Conservation (phyloP, 352 stramenopile genomes). For the Pythium volutum region DNA sequence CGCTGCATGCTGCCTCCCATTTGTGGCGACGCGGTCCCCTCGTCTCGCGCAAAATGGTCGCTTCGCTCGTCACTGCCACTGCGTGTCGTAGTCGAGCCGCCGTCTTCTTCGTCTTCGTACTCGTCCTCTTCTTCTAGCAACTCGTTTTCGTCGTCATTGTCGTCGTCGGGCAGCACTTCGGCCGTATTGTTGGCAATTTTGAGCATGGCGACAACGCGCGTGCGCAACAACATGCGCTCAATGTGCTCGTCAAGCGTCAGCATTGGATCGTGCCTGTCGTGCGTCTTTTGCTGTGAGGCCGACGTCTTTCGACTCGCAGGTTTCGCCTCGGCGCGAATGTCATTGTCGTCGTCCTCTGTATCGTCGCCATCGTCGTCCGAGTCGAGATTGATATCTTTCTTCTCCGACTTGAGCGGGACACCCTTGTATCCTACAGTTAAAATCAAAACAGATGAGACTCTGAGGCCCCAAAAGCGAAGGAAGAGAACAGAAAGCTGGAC, state of each 20-base stretch:
- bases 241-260: conserved; percentile 70
- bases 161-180: conserved; percentile 43
- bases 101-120: conserved; percentile 13
- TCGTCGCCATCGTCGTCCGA: conserved; percentile 26
- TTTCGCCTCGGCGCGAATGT: conserved; percentile 16
- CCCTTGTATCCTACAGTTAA: conserved; percentile 44
- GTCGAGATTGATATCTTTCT: conserved; percentile 31
- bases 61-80: conserved; percentile 7
- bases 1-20: conserved; percentile 1
- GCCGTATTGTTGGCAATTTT: conserved; percentile 79
- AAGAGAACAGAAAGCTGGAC: neutral
- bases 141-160: conserved; percentile 39
- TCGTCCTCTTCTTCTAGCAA: conserved; percentile 23
- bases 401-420: conserved; percentile 18
- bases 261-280: conserved; percentile 5
- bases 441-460: neutral
- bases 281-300: neutral
- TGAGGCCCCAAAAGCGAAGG: neutral
- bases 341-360: conserved; percentile 14
- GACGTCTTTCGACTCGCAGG: neutral
- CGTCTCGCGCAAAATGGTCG: neutral
- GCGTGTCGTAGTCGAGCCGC: neutral
- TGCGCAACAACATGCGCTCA: conserved; percentile 58
- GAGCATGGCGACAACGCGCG: conserved; percentile 59
- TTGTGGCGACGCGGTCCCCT: neutral